Conservation (phyloP, 805 yeast species). For the Wickerhamomyces pijperi region DNA sequence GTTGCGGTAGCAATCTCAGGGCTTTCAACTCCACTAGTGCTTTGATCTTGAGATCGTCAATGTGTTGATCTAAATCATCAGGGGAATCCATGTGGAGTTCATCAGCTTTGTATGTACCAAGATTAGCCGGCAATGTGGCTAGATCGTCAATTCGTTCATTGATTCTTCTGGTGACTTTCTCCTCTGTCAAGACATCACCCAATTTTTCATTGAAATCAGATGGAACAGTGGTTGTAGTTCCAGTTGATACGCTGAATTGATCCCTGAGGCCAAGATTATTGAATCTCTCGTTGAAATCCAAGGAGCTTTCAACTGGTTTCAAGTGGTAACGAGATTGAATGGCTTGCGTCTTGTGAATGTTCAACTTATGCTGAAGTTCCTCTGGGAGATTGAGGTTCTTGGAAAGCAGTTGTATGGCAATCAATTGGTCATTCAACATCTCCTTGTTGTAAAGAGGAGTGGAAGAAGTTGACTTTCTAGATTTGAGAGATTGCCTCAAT, state of each 20-base stretch:
- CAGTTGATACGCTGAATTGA: constrained; percentile 14
- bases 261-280: constrained; percentile 20
- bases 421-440: constrained; percentile 44
- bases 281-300: constrained; percentile 21
- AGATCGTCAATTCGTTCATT: constrained; percentile 47
- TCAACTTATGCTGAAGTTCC: constrained; percentile 29
- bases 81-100: constrained; percentile 32
- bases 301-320: constrained; percentile 16
- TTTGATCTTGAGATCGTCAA: constrained; percentile 51
- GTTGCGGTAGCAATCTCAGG: constrained; percentile 53
- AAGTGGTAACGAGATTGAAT: neutral
- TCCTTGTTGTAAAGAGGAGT: constrained; percentile 29
- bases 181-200: constrained; percentile 24
- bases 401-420: constrained; percentile 53
- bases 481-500: constrained; percentile 16
- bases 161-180: constrained; percentile 43
- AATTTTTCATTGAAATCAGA: constrained; percentile 24
- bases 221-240: constrained; percentile 8
- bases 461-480: neutral
- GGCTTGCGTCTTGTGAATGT: constrained; percentile 7
- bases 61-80: constrained; percentile 31
- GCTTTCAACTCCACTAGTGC: constrained; percentile 64
- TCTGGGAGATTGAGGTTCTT: constrained; percentile 57
- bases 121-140: constrained; percentile 56
- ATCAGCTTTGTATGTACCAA: constrained; percentile 44